A percentile compares a stretch with the other conserved stretches of the same genome.
These are phyloP conservation scores for Solanum clarkiae DNA, from an alignment of 257 asterid genomes.

Conservation along the genomic window DNA sequence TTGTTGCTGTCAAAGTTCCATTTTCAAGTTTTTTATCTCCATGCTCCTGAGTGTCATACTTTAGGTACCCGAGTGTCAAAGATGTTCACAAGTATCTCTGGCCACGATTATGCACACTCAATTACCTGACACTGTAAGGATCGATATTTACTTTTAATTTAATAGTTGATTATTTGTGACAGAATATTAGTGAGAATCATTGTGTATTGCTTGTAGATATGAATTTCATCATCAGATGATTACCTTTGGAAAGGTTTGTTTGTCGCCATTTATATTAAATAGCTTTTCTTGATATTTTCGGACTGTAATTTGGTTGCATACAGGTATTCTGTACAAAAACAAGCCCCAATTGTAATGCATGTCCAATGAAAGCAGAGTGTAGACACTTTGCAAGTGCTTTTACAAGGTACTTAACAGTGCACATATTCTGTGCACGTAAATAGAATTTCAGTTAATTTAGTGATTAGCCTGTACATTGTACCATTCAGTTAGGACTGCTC, in stretches of 20 bases:
- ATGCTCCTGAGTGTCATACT: not conserved
- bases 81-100: slow-evolving; percentile 41
- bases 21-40: not conserved
- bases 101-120: slow-evolving; percentile 25
- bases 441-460: too few relatives aligned
- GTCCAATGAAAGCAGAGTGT: slow-evolving; percentile 80
- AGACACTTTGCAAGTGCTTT: slow-evolving; percentile 69
- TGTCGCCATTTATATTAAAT: not conserved
- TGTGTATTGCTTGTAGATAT: slow-evolving; percentile 22
- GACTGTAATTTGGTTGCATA: not conserved
- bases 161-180: not conserved
- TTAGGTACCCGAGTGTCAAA: slow-evolving; percentile 37
- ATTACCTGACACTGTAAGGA: slow-evolving; percentile 14
- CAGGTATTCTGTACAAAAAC: slow-evolving; percentile 80
- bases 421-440: too few relatives aligned
- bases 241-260: slow-evolving; percentile 40
- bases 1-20: not conserved
- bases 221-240: slow-evolving; percentile 38
- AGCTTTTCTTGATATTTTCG: not conserved
- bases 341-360: slow-evolving; percentile 75
- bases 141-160: not conserved
- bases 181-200: not conserved
- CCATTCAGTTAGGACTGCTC: too few relatives aligned
- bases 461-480: too few relatives aligned
- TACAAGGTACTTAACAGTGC: slow-evolving; percentile 3